Conservation (phyloP, 164 flowering plant genomes). For the Macadamia integrifolia region DNA sequence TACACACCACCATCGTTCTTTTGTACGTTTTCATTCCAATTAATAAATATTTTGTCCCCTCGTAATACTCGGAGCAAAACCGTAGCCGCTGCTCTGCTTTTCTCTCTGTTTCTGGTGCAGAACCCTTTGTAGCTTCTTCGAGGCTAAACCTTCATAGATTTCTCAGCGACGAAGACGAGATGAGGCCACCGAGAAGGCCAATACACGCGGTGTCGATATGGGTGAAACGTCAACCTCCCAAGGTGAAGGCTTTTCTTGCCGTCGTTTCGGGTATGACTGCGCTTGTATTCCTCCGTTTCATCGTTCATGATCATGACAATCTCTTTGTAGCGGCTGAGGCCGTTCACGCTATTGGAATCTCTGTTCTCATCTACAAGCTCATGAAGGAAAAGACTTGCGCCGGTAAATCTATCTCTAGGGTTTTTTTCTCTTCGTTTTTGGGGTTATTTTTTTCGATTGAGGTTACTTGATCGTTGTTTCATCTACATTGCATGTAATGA, state of each 20-base stretch:
- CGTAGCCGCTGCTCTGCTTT: too few relatives aligned
- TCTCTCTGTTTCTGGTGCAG: too few relatives aligned
- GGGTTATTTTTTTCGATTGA: not conserved
- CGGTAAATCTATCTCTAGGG: constrained; percentile 15
- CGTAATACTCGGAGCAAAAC: too few relatives aligned
- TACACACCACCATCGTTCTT: too few relatives aligned
- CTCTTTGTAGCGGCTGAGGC: constrained; percentile 35
- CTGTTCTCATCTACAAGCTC: constrained; percentile 32
- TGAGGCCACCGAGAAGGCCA: constrained; percentile 16
- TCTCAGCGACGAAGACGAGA: constrained; percentile 2
- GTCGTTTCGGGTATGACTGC: constrained; percentile 25
- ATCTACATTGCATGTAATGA: not conserved
- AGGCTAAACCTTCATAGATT: too few relatives aligned
- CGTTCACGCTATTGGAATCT: constrained; percentile 34
- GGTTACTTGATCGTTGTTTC: not conserved
- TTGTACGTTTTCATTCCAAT: too few relatives aligned
- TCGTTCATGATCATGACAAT: constrained; percentile 36
- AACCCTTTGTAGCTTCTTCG: too few relatives aligned
- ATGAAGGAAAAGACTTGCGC: constrained; percentile 35
- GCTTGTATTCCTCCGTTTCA: constrained; percentile 25
- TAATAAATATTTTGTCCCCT: too few relatives aligned
- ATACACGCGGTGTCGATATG: constrained; percentile 22
- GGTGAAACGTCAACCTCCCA: constrained; percentile 34
- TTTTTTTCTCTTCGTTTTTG: not conserved
- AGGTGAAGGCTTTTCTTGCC: constrained; percentile 31